Evolutionary conservation across 371 early-diverging fungal species (phyloP), one percentile per base, ranked within the genome.

Genomic region (Zopfochytrium polystomum): DNA sequence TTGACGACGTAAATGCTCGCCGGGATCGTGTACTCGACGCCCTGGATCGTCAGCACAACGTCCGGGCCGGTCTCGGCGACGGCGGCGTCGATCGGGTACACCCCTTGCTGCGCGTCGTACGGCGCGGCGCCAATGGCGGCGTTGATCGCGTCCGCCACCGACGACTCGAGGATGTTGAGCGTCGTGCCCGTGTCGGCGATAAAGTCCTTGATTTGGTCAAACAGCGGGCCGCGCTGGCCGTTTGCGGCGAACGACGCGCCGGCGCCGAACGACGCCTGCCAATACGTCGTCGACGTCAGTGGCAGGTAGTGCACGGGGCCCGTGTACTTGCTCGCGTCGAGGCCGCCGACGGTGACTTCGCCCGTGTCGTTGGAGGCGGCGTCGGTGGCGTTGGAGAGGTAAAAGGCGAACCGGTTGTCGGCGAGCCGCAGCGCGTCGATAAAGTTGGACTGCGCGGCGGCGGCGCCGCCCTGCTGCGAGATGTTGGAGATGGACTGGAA

Each of bases 111-210:
- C 15, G 9, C n/a, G 9, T 6, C 85, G 77, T 88, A 83, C 80
- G 88, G 87, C 35, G 13, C 49, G 74, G 87, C 91, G 23, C 94
- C 94, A 67, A 92, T 78, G 60, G 84, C 66, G 58, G 79, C 76
- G 75, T 90, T 90, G 66, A 93, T 82, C 55, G 83, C 65, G 55
- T 88, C 87, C 1, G 92, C 88, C 50, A 82, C 58, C 11, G 68
- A 70, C 1, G 81, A 78, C 22, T 86, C 86, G 25, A 85, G 69
- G 15, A 85, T 83, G 32, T 92, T 73, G 47, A 91, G 76, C 30
- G 90, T 87, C 26, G 85, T 80, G n/a, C 73, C 73, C 18, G 64
- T 67, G 65, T 69, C 70, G 31, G 63, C 70, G 31, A 70, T 66
- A 23, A 34, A 38, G 38, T 7, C 7, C 62, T 42, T 55, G 33